Evolutionary conservation across 176 grass and related monocot species (phyloP).

Genomic region (Avena atlantica): DNA sequence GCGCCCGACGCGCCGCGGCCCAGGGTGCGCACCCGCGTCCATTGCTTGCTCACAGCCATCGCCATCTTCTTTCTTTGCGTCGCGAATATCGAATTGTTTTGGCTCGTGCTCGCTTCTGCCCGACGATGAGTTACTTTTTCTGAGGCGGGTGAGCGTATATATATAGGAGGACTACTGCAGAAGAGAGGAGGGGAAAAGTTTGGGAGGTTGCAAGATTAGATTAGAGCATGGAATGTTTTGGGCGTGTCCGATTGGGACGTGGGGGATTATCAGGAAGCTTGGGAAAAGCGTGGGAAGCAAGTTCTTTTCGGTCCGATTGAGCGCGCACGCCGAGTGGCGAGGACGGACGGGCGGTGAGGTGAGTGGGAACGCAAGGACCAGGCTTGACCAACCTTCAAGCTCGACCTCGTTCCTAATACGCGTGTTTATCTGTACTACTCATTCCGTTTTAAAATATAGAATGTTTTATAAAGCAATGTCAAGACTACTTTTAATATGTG

Average conservation of each 20-base stretch:
- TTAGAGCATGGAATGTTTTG: conserved; percentile 20
- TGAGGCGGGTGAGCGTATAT: not conserved
- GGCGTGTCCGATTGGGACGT: too few relatives aligned
- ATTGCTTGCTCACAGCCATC: not conserved
- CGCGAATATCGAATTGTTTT: not conserved
- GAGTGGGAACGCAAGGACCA: not conserved
- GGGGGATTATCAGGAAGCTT: not conserved
- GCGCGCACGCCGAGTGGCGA: not conserved
- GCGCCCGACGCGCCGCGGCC: conserved; percentile 67
- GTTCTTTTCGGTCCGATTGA: not conserved
- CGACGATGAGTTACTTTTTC: conserved; percentile 10
- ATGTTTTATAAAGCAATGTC: too few relatives aligned
- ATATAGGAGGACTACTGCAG: not conserved
- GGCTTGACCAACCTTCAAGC: not conserved
- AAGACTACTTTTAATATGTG: too few relatives aligned
- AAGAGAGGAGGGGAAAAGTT: not conserved
- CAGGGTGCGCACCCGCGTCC: conserved; percentile 54
- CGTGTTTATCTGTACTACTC: too few relatives aligned
- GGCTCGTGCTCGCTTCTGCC: not conserved
- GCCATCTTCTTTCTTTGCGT: not conserved
- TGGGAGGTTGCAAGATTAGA: conserved; percentile 34
- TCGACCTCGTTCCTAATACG: too few relatives aligned
- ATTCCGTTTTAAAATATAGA: too few relatives aligned
- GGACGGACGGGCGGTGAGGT: not conserved
- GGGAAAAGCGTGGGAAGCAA: conserved; percentile 36